phyloP scores from a whole-genome alignment of 805 yeast species.

The Myxozyma kluyveri region DNA sequence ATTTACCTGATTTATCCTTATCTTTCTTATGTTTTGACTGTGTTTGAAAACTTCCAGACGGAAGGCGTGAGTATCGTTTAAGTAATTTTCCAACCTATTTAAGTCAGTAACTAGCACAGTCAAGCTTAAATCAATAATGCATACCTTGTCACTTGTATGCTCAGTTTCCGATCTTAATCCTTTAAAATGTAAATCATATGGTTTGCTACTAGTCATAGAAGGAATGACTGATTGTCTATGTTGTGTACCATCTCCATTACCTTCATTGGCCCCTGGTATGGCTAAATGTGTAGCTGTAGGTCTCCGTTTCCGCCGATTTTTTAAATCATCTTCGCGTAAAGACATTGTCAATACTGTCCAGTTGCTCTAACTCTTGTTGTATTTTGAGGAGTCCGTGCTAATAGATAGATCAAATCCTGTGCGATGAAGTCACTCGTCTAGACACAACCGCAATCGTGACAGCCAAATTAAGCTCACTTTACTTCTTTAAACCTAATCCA shows the following conservation, averaged over 20 bases:
- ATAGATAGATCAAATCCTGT: too few species aligned
- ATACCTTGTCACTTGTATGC: slow-evolving; percentile 17
- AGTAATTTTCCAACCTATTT: slow-evolving; percentile 24
- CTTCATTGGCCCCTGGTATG: neutral
- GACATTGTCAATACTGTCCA: too few species aligned
- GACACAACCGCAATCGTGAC: too few species aligned
- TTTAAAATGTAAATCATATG: neutral
- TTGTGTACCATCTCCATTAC: neutral
- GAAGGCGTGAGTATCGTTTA: slow-evolving; percentile 24
- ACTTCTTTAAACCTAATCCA: too few species aligned
- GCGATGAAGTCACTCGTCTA: too few species aligned
- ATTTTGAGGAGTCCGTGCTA: too few species aligned
- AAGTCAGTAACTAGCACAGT: too few species aligned
- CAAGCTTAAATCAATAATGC: too few species aligned
- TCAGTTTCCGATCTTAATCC: neutral
- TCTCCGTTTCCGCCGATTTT: neutral
- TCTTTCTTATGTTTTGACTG: slow-evolving; percentile 6
- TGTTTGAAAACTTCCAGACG: neutral
- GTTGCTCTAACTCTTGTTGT: too few species aligned
- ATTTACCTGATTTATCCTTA: neutral
- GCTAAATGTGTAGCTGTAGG: neutral
- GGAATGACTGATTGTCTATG: slow-evolving; percentile 27
- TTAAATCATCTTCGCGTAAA: too few species aligned
- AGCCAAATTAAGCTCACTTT: too few species aligned
- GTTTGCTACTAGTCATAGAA: slow-evolving; percentile 19